Conservation (phyloP, 345 rosid species). For the Hevea brasiliensis region DNA sequence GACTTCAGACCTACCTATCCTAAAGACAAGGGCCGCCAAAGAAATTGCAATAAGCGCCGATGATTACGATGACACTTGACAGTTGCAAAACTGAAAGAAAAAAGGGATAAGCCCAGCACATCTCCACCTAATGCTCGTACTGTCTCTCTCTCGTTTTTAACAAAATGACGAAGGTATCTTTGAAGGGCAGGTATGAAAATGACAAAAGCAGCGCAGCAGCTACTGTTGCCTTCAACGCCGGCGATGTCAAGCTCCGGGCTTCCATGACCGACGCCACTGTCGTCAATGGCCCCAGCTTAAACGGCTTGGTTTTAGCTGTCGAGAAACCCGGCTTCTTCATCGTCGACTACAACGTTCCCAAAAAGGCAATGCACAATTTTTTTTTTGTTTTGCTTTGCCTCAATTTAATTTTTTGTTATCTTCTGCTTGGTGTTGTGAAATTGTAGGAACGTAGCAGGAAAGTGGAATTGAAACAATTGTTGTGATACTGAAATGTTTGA, state of each 20-base stretch:
- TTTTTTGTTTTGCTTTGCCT: background rate
- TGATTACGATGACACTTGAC: too few relatives aligned
- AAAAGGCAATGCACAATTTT: slow-evolving; percentile 40
- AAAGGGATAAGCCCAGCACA: background rate
- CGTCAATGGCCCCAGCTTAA: slow-evolving; percentile 72
- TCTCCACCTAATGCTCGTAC: slow-evolving; percentile 10
- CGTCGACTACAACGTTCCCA: slow-evolving; percentile 79
- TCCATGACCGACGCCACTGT: slow-evolving; percentile 83
- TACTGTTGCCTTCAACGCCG: slow-evolving; percentile 51
- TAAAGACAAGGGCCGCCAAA: slow-evolving; percentile 1
- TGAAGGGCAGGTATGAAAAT: slow-evolving; percentile 65
- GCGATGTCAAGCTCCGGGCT: slow-evolving; percentile 72
- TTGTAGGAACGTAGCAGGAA: background rate
- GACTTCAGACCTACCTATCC: background rate
- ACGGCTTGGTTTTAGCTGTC: slow-evolving; percentile 66
- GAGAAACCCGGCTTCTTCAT: slow-evolving; percentile 87
- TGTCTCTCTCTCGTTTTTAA: slow-evolving; percentile 11
- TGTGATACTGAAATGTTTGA: background rate
- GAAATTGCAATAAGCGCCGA: background rate
- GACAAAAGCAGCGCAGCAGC: slow-evolving; percentile 58
- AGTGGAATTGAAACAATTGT: background rate
- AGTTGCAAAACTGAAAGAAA: too few relatives aligned
- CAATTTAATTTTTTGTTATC: background rate
- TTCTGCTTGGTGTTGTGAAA: background rate
- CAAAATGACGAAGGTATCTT: slow-evolving; percentile 67